phyloP scores from a whole-genome alignment of 2,329 filamentous ascomycete species.

The Neopestalotiopsis sp. region DNA sequence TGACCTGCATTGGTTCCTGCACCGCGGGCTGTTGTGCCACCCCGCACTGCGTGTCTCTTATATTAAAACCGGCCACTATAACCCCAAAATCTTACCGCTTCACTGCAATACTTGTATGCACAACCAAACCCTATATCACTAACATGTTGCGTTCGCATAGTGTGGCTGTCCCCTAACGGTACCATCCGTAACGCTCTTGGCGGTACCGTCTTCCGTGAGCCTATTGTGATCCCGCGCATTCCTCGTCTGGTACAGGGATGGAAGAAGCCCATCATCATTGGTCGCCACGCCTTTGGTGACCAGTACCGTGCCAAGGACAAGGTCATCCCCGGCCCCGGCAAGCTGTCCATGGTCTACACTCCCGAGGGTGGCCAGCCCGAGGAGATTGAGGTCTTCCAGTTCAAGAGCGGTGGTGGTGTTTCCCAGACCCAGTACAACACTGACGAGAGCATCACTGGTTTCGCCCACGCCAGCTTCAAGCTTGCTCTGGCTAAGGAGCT shows the following conservation, averaged over 20 bases:
- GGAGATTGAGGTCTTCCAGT: constrained; percentile 89
- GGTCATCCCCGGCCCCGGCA: constrained; percentile 82
- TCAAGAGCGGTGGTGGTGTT: constrained; percentile 84
- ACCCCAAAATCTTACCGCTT: neutral
- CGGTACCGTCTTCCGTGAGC: constrained; percentile 98
- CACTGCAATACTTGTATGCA: neutral
- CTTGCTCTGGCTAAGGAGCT: constrained; percentile 84
- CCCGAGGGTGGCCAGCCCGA: constrained; percentile 82
- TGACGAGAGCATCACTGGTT: constrained; percentile 90
- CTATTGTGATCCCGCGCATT: constrained; percentile 93
- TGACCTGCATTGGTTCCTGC: constrained; percentile 28
- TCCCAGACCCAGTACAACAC: constrained; percentile 99
- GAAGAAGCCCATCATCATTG: constrained; percentile 99
- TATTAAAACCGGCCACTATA: neutral
- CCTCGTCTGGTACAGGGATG: constrained; percentile 94
- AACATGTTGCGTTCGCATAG: constrained; percentile 46
- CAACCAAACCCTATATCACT: constrained; percentile 12
- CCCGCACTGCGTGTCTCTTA: neutral
- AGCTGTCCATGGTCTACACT: constrained; percentile 93
- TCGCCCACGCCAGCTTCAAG: constrained; percentile 97
- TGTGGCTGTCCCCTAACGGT: constrained; percentile 99
- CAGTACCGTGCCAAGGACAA: constrained; percentile 97
- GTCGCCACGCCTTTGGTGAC: constrained; percentile 97
- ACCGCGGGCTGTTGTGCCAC: neutral
- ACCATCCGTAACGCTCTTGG: constrained; percentile 79